These are phyloP conservation scores for Akanthomyces lecanii DNA, from an alignment of 2,329 filamentous ascomycete genomes.

Conservation along the genomic window DNA sequence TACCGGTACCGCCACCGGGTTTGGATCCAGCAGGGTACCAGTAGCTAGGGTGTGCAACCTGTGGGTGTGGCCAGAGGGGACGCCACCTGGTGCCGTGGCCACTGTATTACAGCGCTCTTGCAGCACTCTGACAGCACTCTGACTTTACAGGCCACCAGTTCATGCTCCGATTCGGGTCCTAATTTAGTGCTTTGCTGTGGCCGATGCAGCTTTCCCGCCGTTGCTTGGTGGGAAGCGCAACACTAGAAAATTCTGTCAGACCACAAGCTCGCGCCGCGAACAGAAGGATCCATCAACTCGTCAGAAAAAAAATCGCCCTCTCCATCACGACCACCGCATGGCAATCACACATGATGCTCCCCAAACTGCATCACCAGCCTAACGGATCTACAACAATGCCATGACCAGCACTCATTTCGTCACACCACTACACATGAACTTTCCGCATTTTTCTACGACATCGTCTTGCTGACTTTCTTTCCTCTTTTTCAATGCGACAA, in stretches of 20 bases:
- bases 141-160: background rate
- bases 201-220: background rate
- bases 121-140: background rate
- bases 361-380: conserved; percentile 4
- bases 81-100: background rate
- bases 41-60: background rate
- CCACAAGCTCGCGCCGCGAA: conserved; percentile 4
- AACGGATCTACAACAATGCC: background rate
- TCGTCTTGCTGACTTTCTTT: background rate
- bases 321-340: conserved; percentile 3
- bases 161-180: background rate
- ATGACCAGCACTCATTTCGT: background rate
- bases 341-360: conserved; percentile 14
- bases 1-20: background rate
- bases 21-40: background rate
- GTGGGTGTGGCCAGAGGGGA: background rate
- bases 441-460: conserved; percentile 14
- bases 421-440: conserved; percentile 12
- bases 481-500: background rate
- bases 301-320: conserved; percentile 4
- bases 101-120: background rate
- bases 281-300: background rate
- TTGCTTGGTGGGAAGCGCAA: background rate
- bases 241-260: conserved; percentile 5
- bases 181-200: background rate